Conservation (phyloP, 139 green algal species). For the Micractinium sp. region DNA sequence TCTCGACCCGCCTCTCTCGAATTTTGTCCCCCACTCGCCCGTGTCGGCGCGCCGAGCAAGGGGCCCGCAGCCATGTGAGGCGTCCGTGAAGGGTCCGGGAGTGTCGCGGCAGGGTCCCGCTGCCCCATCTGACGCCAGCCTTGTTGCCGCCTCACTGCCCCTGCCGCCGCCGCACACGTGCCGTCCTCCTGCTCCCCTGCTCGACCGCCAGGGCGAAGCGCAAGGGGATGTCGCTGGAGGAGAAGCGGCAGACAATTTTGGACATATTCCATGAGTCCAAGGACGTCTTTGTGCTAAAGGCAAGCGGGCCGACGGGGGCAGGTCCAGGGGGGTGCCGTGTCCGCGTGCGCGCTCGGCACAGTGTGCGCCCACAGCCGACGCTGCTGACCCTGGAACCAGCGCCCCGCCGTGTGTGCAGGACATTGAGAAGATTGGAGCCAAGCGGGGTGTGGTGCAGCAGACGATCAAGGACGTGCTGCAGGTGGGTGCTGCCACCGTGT, state of each 20-base stretch:
- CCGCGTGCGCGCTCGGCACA: not conserved
- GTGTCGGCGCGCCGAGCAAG: too few species aligned
- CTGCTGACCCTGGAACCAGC: not conserved
- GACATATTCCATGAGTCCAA: slow-evolving; percentile 75
- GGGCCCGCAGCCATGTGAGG: too few species aligned
- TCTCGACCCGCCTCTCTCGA: too few species aligned
- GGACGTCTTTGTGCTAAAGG: slow-evolving; percentile 29
- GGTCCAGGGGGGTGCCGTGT: not conserved
- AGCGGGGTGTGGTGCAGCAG: slow-evolving; percentile 78
- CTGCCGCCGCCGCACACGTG: not conserved
- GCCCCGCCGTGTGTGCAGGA: slow-evolving; percentile 28
- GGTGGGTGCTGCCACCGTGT: slow-evolving; percentile 14
- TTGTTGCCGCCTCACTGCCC: not conserved
- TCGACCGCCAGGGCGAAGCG: slow-evolving; percentile 20
- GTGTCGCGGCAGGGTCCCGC: not conserved
- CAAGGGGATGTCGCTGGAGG: slow-evolving; percentile 78
- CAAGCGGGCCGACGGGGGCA: not conserved
- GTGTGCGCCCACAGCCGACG: not conserved
- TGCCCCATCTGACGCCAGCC: not conserved
- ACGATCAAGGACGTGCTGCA: slow-evolving; percentile 83
- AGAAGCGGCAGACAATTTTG: slow-evolving; percentile 75
- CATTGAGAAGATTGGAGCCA: slow-evolving; percentile 76
- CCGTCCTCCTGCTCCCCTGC: not conserved
- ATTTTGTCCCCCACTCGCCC: too few species aligned
- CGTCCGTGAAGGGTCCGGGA: not conserved